A percentile compares a stretch with the other conserved stretches of the same genome.
Conservation (phyloP, 2,329 filamentous ascomycete genomes). For the Cladorrhinum sp. region DNA sequence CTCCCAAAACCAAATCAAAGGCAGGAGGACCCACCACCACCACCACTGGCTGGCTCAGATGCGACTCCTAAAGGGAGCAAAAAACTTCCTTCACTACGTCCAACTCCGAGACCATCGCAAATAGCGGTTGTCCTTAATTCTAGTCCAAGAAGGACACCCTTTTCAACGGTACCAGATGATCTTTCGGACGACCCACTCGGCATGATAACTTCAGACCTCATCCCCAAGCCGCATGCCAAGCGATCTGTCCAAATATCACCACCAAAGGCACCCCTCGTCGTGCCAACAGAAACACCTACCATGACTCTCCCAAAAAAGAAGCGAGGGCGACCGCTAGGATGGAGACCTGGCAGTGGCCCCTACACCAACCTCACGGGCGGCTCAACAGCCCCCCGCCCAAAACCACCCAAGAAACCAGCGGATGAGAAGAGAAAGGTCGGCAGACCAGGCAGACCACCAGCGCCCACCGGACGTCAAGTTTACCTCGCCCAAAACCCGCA, state of each 20-base stretch:
- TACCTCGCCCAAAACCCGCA: slow-evolving; percentile 42
- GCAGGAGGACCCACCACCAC: neutral
- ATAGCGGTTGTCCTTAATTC: slow-evolving; percentile 18
- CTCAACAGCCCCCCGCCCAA: slow-evolving; percentile 12
- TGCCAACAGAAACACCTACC: slow-evolving; percentile 8
- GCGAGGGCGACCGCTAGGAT: slow-evolving; percentile 50
- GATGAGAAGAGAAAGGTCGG: slow-evolving; percentile 33
- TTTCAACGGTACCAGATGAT: slow-evolving; percentile 3
- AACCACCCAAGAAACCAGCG: slow-evolving; percentile 16
- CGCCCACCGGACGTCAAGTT: slow-evolving; percentile 38
- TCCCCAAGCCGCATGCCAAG: neutral
- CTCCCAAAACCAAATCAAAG: neutral
- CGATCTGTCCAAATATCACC: neutral
- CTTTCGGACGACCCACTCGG: neutral
- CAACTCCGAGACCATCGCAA: slow-evolving; percentile 1
- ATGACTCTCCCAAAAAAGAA: slow-evolving; percentile 25
- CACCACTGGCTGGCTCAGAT: neutral
- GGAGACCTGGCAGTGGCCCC: slow-evolving; percentile 35
- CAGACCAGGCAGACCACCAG: slow-evolving; percentile 36
- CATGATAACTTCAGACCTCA: slow-evolving; percentile 22
- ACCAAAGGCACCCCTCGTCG: slow-evolving; percentile 5
- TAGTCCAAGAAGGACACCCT: slow-evolving; percentile 11
- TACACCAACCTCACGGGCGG: slow-evolving; percentile 24
- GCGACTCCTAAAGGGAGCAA: slow-evolving; percentile 1
- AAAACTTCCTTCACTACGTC: neutral